phyloP scores from a whole-genome alignment of 2,329 filamentous ascomycete genomes.

The Macroventuria anomochaeta region DNA sequence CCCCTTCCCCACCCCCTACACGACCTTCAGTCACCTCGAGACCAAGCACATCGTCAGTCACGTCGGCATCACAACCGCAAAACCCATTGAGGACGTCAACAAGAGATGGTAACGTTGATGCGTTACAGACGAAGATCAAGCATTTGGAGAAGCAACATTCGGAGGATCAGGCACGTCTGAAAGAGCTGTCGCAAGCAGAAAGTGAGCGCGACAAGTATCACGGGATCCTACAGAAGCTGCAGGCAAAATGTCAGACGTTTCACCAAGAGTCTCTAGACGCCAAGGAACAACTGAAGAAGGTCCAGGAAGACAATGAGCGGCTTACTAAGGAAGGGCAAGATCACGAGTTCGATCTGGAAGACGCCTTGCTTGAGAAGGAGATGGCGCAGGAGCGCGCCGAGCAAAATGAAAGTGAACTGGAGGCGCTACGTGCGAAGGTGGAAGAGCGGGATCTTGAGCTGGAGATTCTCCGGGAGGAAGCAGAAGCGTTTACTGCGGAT shows the following conservation, averaged over 20 bases:
- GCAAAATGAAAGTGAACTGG: conserved; percentile 78
- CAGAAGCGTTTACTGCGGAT: conserved; percentile 79
- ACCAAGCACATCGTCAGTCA: conserved; percentile 23
- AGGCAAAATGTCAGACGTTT: conserved; percentile 85
- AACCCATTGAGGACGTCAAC: conserved; percentile 22
- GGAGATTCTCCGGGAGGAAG: conserved; percentile 86
- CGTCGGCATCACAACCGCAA: conserved; percentile 14
- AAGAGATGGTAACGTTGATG: conserved; percentile 65
- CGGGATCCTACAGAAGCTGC: conserved; percentile 85
- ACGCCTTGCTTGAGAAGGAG: conserved; percentile 87
- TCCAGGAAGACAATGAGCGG: conserved; percentile 70
- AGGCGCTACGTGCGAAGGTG: conserved; percentile 73
- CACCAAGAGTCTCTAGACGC: conserved; percentile 80
- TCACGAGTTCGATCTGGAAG: conserved; percentile 82
- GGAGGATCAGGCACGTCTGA: conserved; percentile 86
- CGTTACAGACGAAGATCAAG: conserved; percentile 84
- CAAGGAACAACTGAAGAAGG: conserved; percentile 78
- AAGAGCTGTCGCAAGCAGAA: conserved; percentile 76
- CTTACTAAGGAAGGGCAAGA: conserved; percentile 80
- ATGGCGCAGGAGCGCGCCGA: conserved; percentile 96
- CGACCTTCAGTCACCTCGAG: conserved; percentile 15
- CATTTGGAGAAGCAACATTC: conserved; percentile 84
- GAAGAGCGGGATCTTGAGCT: conserved; percentile 90
- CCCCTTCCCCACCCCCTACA: conserved; percentile 12
- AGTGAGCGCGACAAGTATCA: conserved; percentile 80